A percentile compares a stretch with the other conserved stretches of the same genome.
Conservation (phyloP, 345 rosid species). For the Lepidium sativum region DNA sequence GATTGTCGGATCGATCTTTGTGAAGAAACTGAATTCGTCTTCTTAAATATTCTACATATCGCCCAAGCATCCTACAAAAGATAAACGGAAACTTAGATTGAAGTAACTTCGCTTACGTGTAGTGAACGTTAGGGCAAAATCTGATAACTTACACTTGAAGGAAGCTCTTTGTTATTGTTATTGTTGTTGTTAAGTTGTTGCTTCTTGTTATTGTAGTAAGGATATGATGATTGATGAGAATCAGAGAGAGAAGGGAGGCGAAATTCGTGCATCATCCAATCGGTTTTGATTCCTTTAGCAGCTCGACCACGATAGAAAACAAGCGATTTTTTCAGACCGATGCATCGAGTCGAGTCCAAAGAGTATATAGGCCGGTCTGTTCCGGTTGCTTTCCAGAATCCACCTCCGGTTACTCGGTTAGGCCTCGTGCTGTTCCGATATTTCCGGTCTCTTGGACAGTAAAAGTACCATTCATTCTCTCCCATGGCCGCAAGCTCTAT, state of each 20-base stretch:
- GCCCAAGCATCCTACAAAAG: conserved; percentile 83
- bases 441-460: conserved; percentile 87
- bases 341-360: conserved; percentile 58
- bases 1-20: conserved; percentile 62
- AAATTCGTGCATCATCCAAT: conserved; percentile 99
- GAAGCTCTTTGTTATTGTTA: conserved; percentile 37
- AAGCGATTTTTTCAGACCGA: conserved; percentile 85
- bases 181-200: not conserved
- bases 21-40: conserved; percentile 53
- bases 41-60: conserved; percentile 92
- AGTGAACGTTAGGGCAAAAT: not conserved
- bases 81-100: not conserved
- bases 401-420: conserved; percentile 86
- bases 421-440: conserved; percentile 90
- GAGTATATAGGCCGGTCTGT: conserved; percentile 95
- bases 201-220: conserved; percentile 13
- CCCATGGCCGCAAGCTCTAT: conserved; percentile 64
- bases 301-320: conserved; percentile 95
- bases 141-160: conserved; percentile 42
- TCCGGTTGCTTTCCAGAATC: conserved; percentile 97
- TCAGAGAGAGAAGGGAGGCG: conserved; percentile 67
- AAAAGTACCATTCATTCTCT: conserved; percentile 94
- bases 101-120: not conserved
- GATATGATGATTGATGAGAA: conserved; percentile 25
- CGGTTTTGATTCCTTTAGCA: conserved; percentile 86